Evolutionary conservation across 306 rosid genomes (phyloP), one percentile per base, ranked within the genome.

Genomic region (Fagus sylvatica): DNA sequence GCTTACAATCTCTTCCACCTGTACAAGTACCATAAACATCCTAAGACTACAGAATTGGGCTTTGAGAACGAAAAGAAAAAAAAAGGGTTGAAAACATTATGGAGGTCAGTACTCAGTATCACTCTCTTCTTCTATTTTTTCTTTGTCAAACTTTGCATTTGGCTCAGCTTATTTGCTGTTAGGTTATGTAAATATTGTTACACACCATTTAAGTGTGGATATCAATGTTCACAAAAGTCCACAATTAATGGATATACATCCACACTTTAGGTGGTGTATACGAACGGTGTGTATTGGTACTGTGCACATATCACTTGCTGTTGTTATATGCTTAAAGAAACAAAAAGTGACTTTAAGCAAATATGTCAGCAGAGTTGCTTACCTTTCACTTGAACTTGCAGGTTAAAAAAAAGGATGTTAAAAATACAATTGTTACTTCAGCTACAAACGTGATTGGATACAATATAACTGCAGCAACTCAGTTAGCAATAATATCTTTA

Each of bases 1-100:
- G 60, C 59, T 53, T 93, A 93, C 79, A 94, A 93, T 72, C 81
- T 91, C 73, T 66, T 73, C 53, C 86, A 90, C 43, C 93, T 93
- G 54, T 60, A 83, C 83, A 84, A 86, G 72, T 93, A 86, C 59
- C 78, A 88, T 62, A 74, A 82, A 40, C 61, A 17, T 19, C 94
- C 98, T 55, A 91, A 93, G 79, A 84, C 86, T 6, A 93, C 98
- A 19, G 87, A 71, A 85, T 60, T 89, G 84, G 98, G 97, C 54
- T 91, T 88, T 74, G 94, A 90, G 72, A 91, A 93, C 85, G 78
- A 87, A 53, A 91, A 91, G 82, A 91, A 85, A 55, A 86, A 73
- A 84, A 84, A 82, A 51, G 98, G 98, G 98, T 85, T 78, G 82
- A 85, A 56, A 86, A 80, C 75, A 80, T 91, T 69, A 86, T 91